Percentiles rank a stretch among this genome's conserved stretches.
phyloP scores from a whole-genome alignment of 768 basidiomycete genomes.

The Cyclocybe cylindracea region DNA sequence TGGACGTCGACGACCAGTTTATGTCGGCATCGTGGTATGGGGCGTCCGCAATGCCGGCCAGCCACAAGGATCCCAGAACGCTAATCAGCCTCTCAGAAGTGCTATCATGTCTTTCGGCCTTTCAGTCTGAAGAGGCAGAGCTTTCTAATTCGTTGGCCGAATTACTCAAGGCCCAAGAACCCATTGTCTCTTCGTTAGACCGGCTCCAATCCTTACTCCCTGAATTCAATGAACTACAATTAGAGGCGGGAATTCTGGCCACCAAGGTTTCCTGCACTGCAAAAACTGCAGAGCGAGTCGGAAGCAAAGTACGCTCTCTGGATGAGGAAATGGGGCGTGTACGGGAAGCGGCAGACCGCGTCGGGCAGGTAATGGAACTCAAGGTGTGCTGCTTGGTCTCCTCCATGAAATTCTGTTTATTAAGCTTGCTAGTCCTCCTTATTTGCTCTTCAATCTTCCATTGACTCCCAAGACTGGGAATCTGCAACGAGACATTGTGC shows the following conservation, averaged over 20 bases:
- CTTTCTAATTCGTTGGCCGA: conserved; percentile 73
- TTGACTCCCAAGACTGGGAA: conserved; percentile 92
- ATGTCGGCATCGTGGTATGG: too few species aligned
- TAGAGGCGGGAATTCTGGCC: conserved; percentile 56
- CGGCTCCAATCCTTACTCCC: conserved; percentile 64
- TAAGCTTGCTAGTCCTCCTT: conserved; percentile 35
- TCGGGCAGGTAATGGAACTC: conserved; percentile 92
- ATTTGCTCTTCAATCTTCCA: conserved; percentile 62
- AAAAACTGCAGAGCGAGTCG: conserved; percentile 82
- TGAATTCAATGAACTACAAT: conserved; percentile 59
- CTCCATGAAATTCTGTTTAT: not conserved
- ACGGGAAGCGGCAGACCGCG: conserved; percentile 86
- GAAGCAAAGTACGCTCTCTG: conserved; percentile 84
- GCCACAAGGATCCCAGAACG: conserved; percentile 36
- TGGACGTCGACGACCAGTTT: too few species aligned
- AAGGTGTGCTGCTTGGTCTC: conserved; percentile 55
- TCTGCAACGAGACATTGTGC: conserved; percentile 89
- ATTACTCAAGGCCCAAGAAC: conserved; percentile 67
- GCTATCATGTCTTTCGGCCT: conserved; percentile 68
- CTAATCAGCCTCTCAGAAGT: conserved; percentile 71
- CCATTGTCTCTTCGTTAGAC: conserved; percentile 60
- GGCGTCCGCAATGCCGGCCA: not conserved
- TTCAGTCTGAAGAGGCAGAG: conserved; percentile 77
- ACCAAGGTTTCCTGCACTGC: conserved; percentile 70
- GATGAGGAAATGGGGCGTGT: conserved; percentile 95